Evolutionary conservation across 2,329 filamentous ascomycete species (phyloP), one percentile per base, ranked within the genome.

Genomic region (Colletotrichum acutatum): DNA sequence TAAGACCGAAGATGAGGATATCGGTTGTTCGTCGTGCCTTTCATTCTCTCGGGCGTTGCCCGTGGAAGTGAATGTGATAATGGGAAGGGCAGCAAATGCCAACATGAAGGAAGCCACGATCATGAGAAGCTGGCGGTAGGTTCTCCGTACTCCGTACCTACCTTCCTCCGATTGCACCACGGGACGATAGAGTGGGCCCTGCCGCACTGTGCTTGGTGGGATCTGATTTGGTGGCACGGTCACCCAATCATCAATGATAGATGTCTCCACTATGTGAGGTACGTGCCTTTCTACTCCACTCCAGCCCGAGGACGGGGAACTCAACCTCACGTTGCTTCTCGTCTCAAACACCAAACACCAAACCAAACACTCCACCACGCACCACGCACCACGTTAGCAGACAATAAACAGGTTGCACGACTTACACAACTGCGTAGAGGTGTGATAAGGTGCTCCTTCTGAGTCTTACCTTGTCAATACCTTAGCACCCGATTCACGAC

Each of bases 141-240:
- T 34, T 12, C 32, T 34, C 32, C 32, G 11, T 12, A 12, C 32
- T 34, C 32, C 42, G 42, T 22, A 22, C 42, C 42, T 22, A 22
- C 42, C 42, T 49, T 49, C 19, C 19, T 49, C 4, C 19, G 19
- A 49, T 19, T 30, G 54, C 16, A 19, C 16, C 14, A 49, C 11
- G 24, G 59, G 16, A 30, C 30, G 12, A 34, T n/a, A 19, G 26
- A 24, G 5, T 32, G 34, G 53, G 26, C 3, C 56, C 26, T 46
- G 4, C 30, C 65, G 57, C 69, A 71, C 69, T 71, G 69, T 68
- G 52, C 54, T 24, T 42, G 28, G 49, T 30, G 6, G 5, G 37
- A 26, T 30, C 6, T 46, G 9, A 24, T 12, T 19, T 65, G 37
- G 28, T 28, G 37, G 42, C 16, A 12, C 14, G 2, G 26, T 60